phyloP scores from a whole-genome alignment of 768 basidiomycete species.

The Wakefieldia striispora region DNA sequence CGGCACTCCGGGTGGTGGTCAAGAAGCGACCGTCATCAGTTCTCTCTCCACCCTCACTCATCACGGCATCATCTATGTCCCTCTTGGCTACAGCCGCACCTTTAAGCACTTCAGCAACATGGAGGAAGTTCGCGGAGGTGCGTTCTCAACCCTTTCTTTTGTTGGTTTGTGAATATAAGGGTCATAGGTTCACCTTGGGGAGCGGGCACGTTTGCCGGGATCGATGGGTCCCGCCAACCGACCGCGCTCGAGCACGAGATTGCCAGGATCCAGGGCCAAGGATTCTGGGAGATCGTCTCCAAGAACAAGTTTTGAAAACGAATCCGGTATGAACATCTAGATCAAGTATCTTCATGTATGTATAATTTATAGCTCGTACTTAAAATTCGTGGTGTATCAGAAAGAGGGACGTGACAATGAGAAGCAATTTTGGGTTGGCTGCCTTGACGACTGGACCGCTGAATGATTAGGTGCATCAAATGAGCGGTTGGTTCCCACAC shows the following conservation, averaged over 20 bases:
- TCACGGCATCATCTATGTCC: constrained; percentile 71
- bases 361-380: background rate
- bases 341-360: too few species aligned
- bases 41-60: constrained; percentile 61
- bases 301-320: constrained; percentile 31
- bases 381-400: background rate
- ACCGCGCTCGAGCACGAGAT: constrained; percentile 49
- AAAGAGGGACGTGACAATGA: background rate
- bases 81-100: constrained; percentile 62
- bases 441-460: too few species aligned
- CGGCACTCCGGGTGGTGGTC: constrained; percentile 76
- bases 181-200: constrained; percentile 70
- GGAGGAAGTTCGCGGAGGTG: constrained; percentile 57
- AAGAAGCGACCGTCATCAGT: constrained; percentile 56
- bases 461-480: too few species aligned
- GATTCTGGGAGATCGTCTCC: constrained; percentile 49
- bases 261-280: constrained; percentile 49
- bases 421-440: background rate
- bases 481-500: too few species aligned
- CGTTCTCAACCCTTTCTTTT: constrained; percentile 15
- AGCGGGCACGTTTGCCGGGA: constrained; percentile 58
- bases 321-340: too few species aligned
- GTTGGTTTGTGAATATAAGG: background rate
- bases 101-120: constrained; percentile 43
- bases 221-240: constrained; percentile 48